A percentile compares a stretch with the other conserved stretches of the same genome.
Evolutionary conservation across 1,139 yeast genomes (phyloP).

Genomic region (Pichia cactophila): DNA sequence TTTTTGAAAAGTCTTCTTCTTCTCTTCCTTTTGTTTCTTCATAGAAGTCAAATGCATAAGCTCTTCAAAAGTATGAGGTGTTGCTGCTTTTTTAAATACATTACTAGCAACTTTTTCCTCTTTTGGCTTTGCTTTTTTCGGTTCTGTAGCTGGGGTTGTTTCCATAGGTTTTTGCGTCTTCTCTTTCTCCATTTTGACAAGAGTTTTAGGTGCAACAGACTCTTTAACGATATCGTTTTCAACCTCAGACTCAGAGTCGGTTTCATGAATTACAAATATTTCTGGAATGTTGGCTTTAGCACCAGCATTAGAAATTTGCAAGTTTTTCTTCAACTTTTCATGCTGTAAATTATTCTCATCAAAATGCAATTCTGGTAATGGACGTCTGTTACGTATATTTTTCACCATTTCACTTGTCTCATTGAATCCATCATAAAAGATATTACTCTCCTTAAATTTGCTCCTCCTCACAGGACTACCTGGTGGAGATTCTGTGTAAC

Average conservation of each 20-base stretch:
- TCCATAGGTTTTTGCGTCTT: neutral
- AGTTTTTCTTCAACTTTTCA: neutral
- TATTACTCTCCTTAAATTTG: no score
- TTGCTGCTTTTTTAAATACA: neutral
- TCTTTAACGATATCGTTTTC: neutral
- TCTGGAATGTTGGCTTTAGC: neutral
- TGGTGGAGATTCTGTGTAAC: neutral
- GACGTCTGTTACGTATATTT: neutral
- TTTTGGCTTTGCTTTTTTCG: no score
- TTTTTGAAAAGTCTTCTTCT: neutral
- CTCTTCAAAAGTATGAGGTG: neutral
- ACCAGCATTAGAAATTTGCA: neutral
- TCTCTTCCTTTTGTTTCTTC: neutral
- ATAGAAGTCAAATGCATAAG: neutral
- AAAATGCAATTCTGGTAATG: neutral
- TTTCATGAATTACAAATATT: neutral
- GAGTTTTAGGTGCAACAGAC: no score
- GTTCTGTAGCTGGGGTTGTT: no score
- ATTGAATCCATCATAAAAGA: no score
- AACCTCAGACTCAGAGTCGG: neutral
- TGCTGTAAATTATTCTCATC: neutral
- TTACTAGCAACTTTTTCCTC: no score
- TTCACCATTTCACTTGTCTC: neutral
- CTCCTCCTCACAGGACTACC: neutral
- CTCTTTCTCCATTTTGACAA: neutral